These are phyloP conservation scores for Lentinula sp. DNA, from an alignment of 768 basidiomycete genomes.

Conservation along the genomic window DNA sequence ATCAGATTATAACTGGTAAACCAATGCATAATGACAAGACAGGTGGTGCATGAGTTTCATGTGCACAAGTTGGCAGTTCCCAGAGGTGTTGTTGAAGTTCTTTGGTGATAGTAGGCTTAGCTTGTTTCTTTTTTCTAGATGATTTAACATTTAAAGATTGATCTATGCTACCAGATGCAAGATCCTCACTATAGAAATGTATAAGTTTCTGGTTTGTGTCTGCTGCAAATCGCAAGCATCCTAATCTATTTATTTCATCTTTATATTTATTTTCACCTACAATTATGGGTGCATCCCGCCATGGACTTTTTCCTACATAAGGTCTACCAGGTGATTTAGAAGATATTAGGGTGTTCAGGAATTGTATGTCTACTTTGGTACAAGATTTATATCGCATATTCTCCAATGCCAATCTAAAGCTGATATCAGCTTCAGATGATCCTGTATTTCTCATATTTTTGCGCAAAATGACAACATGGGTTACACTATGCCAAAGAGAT, in stretches of 20 bases:
- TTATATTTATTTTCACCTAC: constrained; percentile 21
- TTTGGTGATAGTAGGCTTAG: no score
- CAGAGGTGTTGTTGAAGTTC: constrained; percentile 15
- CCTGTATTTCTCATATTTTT: no score
- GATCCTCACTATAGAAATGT: constrained; percentile 20
- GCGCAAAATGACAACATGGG: no score
- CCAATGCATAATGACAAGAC: constrained; percentile 24
- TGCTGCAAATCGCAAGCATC: constrained; percentile 21
- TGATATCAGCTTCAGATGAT: constrained; percentile 26
- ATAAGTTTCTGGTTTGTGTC: constrained; percentile 18
- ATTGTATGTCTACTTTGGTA: constrained; percentile 29
- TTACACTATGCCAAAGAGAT: no score
- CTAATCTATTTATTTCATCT: constrained; percentile 25
- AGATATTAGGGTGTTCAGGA: constrained; percentile 21
- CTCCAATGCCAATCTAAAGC: no score
- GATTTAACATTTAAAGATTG: no score
- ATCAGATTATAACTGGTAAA: constrained; percentile 24
- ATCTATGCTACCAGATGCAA: no score
- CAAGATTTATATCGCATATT: no score
- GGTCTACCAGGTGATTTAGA: constrained; percentile 32
- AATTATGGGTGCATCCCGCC: constrained; percentile 27
- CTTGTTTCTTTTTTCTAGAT: background rate
- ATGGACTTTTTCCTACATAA: constrained; percentile 24
- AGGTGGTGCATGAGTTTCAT: constrained; percentile 19
- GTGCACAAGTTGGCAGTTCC: constrained; percentile 15